A percentile compares a stretch with the other conserved stretches of the same genome.
Conservation (phyloP, 441 rosid species). For the Erodium trifolium region DNA sequence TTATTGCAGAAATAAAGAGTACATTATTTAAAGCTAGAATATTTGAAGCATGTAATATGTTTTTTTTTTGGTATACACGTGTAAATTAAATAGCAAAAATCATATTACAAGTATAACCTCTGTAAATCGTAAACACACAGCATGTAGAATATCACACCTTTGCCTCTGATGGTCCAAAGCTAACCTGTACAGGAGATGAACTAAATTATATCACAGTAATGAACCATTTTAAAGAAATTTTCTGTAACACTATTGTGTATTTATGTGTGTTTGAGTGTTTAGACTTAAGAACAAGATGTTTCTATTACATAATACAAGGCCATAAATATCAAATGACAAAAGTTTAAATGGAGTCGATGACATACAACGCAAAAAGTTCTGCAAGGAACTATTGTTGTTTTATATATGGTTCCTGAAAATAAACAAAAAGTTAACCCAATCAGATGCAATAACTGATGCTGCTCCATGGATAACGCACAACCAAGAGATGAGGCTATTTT, state of each 20-base stretch:
- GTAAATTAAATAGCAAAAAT: conserved; percentile 9
- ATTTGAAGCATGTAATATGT: background rate
- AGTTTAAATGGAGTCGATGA: conserved; percentile 19
- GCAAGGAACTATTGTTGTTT: conserved; percentile 75
- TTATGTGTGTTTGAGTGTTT: background rate
- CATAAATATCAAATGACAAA: conserved; percentile 12
- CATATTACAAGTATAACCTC: background rate
- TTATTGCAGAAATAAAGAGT: background rate
- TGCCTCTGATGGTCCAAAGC: conserved; percentile 90
- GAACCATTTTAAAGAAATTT: background rate
- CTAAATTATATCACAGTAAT: conserved; percentile 13
- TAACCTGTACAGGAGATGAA: conserved; percentile 49
- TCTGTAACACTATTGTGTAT: background rate
- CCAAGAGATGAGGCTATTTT: background rate
- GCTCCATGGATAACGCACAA: background rate
- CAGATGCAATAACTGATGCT: conserved; percentile 14
- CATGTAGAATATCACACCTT: conserved; percentile 46
- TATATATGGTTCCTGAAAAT: conserved; percentile 82
- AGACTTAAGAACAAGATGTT: background rate
- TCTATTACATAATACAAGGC: background rate
- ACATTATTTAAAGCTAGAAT: background rate
- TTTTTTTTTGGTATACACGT: background rate
- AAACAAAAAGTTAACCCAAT: conserved; percentile 17
- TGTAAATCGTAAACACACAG: conserved; percentile 6
- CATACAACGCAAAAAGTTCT: conserved; percentile 86